These are phyloP conservation scores for Hymenoscyphus occultus DNA, from an alignment of 2,329 filamentous ascomycete genomes.

Conservation along the genomic window DNA sequence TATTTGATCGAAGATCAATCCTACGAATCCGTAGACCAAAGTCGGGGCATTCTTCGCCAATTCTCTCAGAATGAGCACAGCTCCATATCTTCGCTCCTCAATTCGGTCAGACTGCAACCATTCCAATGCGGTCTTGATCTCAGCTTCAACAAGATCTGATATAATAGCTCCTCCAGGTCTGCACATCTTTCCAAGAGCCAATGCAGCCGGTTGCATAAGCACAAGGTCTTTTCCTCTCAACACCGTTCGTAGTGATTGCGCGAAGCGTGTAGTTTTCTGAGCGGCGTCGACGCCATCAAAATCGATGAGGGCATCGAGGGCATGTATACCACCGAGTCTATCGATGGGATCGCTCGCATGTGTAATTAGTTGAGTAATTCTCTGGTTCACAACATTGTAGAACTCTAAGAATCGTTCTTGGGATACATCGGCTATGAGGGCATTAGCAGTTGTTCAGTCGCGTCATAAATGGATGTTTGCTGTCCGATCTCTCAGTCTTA, in stretches of 20 bases:
- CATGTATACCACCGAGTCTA: conserved; percentile 86
- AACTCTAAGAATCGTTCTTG: conserved; percentile 74
- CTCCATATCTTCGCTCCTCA: conserved; percentile 89
- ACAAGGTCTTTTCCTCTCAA: conserved; percentile 87
- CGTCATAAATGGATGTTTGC: background rate
- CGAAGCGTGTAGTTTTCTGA: conserved; percentile 91
- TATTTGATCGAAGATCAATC: conserved; percentile 92
- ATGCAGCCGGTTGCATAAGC: conserved; percentile 86
- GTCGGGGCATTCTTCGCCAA: conserved; percentile 91
- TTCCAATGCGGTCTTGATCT: conserved; percentile 93
- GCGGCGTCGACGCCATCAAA: conserved; percentile 94
- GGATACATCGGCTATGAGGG: conserved; percentile 59
- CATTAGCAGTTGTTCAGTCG: background rate
- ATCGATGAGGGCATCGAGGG: conserved; percentile 88
- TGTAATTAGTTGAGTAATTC: conserved; percentile 71
- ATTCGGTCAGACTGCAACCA: conserved; percentile 95
- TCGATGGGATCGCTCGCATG: conserved; percentile 85
- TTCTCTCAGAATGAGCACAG: conserved; percentile 86
- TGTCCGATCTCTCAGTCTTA: conserved; percentile 17
- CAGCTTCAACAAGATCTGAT: conserved; percentile 91
- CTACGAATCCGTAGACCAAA: conserved; percentile 90
- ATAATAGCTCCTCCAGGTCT: conserved; percentile 90
- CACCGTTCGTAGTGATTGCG: conserved; percentile 82
- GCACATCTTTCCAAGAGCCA: conserved; percentile 85
- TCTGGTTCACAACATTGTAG: conserved; percentile 63